These are phyloP conservation scores for Nitzschia sp. DNA, from an alignment of 108 stramenopile species.

Conservation along the genomic window DNA sequence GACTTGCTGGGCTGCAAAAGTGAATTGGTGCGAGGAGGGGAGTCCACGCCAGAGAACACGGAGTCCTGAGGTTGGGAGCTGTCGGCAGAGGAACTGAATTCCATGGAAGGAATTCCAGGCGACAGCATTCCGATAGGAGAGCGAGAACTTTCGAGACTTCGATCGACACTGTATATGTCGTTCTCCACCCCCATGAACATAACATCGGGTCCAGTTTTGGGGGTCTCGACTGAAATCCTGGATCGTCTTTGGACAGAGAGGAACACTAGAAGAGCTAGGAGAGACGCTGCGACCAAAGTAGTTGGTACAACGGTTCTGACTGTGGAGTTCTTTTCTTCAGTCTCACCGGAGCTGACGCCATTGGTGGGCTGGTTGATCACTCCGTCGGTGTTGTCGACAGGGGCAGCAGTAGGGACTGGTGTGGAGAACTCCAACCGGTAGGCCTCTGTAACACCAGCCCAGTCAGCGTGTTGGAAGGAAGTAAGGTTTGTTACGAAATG, in stretches of 20 bases:
- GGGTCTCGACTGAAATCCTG: constrained; percentile 3
- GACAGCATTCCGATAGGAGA: not conserved
- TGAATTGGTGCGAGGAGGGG: not conserved
- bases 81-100: constrained; percentile 23
- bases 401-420: constrained; percentile 8
- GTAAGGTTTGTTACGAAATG: constrained; percentile 44
- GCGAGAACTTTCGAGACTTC: constrained; percentile 24
- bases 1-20: constrained; percentile 8
- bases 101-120: constrained; percentile 6
- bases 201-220: constrained; percentile 4
- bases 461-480: constrained; percentile 27
- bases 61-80: constrained; percentile 20
- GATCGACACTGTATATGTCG: constrained; percentile 34
- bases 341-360: not conserved
- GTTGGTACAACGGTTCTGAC: constrained; percentile 18
- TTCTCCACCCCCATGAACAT: constrained; percentile 23
- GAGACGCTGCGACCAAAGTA: constrained; percentile 25
- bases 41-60: constrained; percentile 13
- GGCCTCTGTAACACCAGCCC: constrained; percentile 36
- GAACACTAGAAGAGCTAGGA: constrained; percentile 28
- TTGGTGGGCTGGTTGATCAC: not conserved
- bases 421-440: constrained; percentile 30
- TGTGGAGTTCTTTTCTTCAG: not conserved
- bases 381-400: not conserved
- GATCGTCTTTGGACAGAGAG: constrained; percentile 28